Evolutionary conservation across 2,329 filamentous ascomycete genomes (phyloP), one percentile per base, ranked within the genome.

Genomic region (Herpomyces periplanetae): DNA sequence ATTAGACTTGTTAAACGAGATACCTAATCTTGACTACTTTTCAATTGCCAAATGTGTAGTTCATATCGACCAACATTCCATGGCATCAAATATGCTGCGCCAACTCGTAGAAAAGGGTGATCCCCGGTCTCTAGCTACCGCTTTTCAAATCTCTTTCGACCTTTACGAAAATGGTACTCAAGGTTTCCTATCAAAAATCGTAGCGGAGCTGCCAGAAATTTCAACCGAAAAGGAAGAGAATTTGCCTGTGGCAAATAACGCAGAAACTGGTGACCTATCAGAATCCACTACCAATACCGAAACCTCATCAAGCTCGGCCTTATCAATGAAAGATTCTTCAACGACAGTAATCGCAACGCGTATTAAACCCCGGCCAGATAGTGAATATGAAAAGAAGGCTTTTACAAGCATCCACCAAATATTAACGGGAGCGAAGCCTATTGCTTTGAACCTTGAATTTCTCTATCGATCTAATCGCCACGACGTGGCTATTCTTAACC

Each of bases 101-200:
- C 60, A 68, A 28, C 50, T 96, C 10, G 60, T 91, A 5, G 50
- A 63, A 24, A 64, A 64, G 27, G 66, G 58, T 4, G 66, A 85
- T 28, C 49, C 57, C 19, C 57, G 57, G 24, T 71, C 69, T 1
- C 53, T 68, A 8, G 65, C 73, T 9, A 62, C 68, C 19, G 80
- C 80, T 8, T 96, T 91, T 37, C 80, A 96, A 36, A 85, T 96
- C 22, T 80, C 75, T 2, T 96, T 96, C 32, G 80, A 96, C 32
- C 49, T 96, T 4, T 91, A 88, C 39, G 80, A 96, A 41, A 96
- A 96, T 33, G 80, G 80, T 28, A 91, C 80, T 0, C 80, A 96
- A 31, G 80, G 91, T 35, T 96, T 96, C 31, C 41, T 96, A 10
- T 59, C 60, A 28, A 88, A 80, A 40, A 66, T 96, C 17, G 60